Evolutionary conservation across 345 rosid species (phyloP).

Genomic region (Mangifera indica): DNA sequence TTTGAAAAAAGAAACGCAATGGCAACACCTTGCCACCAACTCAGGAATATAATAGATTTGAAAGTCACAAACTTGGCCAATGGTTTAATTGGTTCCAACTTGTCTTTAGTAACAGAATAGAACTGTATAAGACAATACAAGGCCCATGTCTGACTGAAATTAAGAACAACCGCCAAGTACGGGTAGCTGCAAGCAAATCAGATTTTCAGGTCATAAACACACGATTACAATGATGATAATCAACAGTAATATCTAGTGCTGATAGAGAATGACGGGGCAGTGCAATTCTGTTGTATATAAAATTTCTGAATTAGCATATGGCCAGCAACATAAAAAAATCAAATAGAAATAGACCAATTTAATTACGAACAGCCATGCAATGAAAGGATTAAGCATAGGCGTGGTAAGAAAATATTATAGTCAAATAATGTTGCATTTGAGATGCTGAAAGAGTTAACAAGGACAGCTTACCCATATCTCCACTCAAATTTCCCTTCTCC

Average conservation of each 20-base stretch:
- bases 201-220: constrained; percentile 14
- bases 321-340: neutral
- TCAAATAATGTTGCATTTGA: neutral
- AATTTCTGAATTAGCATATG: neutral
- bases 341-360: neutral
- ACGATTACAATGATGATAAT: neutral
- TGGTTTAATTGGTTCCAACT: constrained; percentile 85
- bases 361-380: neutral
- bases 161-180: constrained; percentile 89
- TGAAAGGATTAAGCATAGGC: neutral
- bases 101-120: constrained; percentile 83
- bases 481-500: constrained; percentile 98
- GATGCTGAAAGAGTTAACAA: constrained; percentile 5
- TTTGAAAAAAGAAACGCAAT: constrained; percentile 89
- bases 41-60: constrained; percentile 94
- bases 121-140: constrained; percentile 96
- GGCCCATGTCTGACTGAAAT: constrained; percentile 99
- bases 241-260: neutral
- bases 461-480: constrained; percentile 74
- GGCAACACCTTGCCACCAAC: constrained; percentile 99
- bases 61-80: constrained; percentile 92
- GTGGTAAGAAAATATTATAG: neutral
- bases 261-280: neutral
- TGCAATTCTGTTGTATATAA: neutral
- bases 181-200: constrained; percentile 71